These are phyloP conservation scores for Casuarina equisetifolia DNA, from an alignment of 306 rosid genomes.

Conservation along the genomic window DNA sequence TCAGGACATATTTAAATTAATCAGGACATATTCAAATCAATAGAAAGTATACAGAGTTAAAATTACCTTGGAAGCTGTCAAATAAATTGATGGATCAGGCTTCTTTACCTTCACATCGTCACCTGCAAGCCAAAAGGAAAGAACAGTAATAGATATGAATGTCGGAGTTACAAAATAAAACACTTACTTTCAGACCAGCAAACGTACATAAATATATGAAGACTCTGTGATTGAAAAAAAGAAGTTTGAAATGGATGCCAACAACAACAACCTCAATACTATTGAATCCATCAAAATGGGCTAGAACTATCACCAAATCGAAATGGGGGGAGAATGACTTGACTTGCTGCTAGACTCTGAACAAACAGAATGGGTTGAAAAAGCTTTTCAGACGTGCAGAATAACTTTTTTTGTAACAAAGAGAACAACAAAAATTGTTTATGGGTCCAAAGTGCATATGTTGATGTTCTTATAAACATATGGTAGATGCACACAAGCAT, in stretches of 20 bases:
- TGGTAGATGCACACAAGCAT: not conserved
- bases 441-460: not conserved
- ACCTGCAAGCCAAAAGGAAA: constrained; percentile 47
- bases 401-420: not conserved
- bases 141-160: not conserved
- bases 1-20: not conserved
- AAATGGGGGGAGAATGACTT: constrained; percentile 13
- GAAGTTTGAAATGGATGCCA: not conserved
- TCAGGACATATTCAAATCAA: not conserved
- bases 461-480: not conserved
- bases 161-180: not conserved
- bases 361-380: not conserved
- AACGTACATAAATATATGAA: not conserved
- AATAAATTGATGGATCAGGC: constrained; percentile 89
- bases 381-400: constrained; percentile 2
- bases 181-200: not conserved
- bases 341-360: not conserved
- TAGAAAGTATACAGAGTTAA: not conserved
- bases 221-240: not conserved
- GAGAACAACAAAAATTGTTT: not conserved
- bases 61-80: constrained; percentile 73
- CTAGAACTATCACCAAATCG: not conserved
- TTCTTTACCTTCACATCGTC: constrained; percentile 97
- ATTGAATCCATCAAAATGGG: constrained; percentile 5
- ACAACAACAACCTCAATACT: not conserved